Conservation (phyloP, 106 monocot genomes). For the Dioscorea alata region DNA sequence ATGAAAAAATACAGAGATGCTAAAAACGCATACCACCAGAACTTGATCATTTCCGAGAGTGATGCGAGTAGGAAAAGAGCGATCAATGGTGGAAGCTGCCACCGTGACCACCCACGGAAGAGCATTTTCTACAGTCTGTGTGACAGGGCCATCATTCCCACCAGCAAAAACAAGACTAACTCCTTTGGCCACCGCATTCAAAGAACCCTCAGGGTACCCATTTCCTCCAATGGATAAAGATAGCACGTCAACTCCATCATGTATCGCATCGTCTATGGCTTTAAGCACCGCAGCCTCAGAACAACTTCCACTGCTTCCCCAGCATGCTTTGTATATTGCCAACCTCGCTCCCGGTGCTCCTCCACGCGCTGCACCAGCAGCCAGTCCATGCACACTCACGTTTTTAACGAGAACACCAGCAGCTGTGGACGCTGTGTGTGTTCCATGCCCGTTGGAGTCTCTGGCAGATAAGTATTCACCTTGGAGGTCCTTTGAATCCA, state of each 20-base stretch:
- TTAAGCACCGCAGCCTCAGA: slow-evolving; percentile 9
- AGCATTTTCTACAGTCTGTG: slow-evolving; percentile 10
- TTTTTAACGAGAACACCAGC: slow-evolving; percentile 13
- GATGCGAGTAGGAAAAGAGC: slow-evolving; percentile 31
- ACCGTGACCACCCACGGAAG: slow-evolving; percentile 39
- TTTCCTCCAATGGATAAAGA: slow-evolving; percentile 28
- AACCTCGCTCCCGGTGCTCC: slow-evolving; percentile 41
- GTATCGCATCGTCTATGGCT: slow-evolving; percentile 48
- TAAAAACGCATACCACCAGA: slow-evolving; percentile 9
- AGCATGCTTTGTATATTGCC: slow-evolving; percentile 42
- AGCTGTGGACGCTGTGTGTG: slow-evolving; percentile 40
- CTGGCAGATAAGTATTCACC: slow-evolving; percentile 25
- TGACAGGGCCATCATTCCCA: slow-evolving; percentile 21
- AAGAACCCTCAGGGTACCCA: neutral
- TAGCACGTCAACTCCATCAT: slow-evolving; percentile 56
- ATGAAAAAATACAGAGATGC: neutral
- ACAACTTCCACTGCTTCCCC: slow-evolving; percentile 10
- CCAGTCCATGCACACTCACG: slow-evolving; percentile 23
- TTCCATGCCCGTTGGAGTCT: slow-evolving; percentile 38
- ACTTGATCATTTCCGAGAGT: slow-evolving; percentile 28
- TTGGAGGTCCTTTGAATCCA: neutral
- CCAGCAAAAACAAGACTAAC: slow-evolving; percentile 29
- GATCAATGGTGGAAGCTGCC: slow-evolving; percentile 30
- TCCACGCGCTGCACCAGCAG: slow-evolving; percentile 16
- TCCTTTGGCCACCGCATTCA: slow-evolving; percentile 33